Base-by-base conservation (phyloP, 257 asterid genomes). In the Ligustrum vulgare region DNA sequence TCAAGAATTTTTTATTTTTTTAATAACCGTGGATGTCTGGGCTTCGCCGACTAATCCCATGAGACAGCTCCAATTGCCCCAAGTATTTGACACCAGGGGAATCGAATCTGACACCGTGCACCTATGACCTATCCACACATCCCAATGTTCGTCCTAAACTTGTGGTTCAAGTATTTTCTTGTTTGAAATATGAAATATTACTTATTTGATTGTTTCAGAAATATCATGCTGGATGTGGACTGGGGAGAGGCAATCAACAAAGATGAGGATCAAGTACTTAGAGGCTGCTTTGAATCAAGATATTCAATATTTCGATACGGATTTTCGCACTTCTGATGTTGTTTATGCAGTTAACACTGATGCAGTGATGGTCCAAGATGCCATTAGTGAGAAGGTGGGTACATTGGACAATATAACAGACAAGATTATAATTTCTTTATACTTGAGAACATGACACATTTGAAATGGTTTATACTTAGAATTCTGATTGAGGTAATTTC, bases 191-290 rank as follows among this genome's bases (percentile, higher is more conserved):
- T 6, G 64, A 56, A 56, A n/a, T 56, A 41, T 41, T 2, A 8
- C 64, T 6, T 20, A 56, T 22, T 56, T 56, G 64, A 56, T 54
- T 54, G 60, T 5, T n/a, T 2, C 87, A 93, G 98, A 91, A 79
- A 93, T 93, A 80, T 93, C 98, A 33, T 93, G 98, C 67, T 93
- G 98, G 98, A 93, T 93, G 98, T 93, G 98, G 98, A 91, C 89
- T 12, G 97, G 98, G 35, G 98, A 93, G 84, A 90, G 98, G 35
- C 97, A 93, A 71, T 86, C 98, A 1, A 88, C 96, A 20, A 93
- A 85, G 70, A 93, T 93, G 98, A 87, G 98, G 79, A 91, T 91
- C 79, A 89, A 86, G 69, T 93, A 85, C 79, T 81, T 93, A 32
- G 97, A 93, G 74, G 88, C 98, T 65, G 97, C 94, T 77, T 77